Base-by-base conservation (phyloP, 257 asterid species). In the Rauvolfia tetraphylla region DNA sequence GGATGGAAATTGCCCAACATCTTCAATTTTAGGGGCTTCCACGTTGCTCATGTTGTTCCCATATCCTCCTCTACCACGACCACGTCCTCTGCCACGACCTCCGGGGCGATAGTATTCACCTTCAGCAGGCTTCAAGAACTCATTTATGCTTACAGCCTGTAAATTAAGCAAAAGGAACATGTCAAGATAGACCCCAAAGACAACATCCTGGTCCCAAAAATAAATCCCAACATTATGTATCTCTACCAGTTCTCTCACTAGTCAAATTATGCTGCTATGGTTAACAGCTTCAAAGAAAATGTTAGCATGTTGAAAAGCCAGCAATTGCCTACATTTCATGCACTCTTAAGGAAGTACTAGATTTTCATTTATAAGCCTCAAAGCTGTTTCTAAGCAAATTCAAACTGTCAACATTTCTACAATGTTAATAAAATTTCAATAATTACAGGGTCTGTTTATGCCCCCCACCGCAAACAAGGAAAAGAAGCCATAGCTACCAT, bases 41-140 rank as follows among this genome's bases (percentile, higher is more conserved):
- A 7, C 79, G 62, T 42, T 76, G 76, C 68, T 75, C 23, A 18
- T 33, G 78, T 31, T 75, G 58, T 66, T 44, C 20, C 84, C 84
- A 51, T 59, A 71, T 76, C 86, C 90, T 46, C 90, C 89, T 77
- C 92, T 73, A 15, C 91, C 96, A 73, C 89, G 84, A 25, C 88
- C 90, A 29, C 93, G 89, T 2, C 95, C 91, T 76, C 91, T 77
- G 20, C 89, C 89, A 13, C 89, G 86, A 33, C 90, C 89, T 14
- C 91, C 89, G 8, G 77, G 54, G 7, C 88, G 81, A 54, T 76
- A 75, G 80, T 84, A 77, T 25, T 87, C 89, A 20, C 96, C 91
- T 15, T 90, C 89, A 57, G 93, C 85, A 6, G 91, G 91, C 84
- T 88, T 90, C 87, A 90, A 42, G 71, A 88, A 90, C 83, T 86